Base-by-base conservation (phyloP, 2,329 filamentous ascomycete genomes). In the Colletotrichum sp. region DNA sequence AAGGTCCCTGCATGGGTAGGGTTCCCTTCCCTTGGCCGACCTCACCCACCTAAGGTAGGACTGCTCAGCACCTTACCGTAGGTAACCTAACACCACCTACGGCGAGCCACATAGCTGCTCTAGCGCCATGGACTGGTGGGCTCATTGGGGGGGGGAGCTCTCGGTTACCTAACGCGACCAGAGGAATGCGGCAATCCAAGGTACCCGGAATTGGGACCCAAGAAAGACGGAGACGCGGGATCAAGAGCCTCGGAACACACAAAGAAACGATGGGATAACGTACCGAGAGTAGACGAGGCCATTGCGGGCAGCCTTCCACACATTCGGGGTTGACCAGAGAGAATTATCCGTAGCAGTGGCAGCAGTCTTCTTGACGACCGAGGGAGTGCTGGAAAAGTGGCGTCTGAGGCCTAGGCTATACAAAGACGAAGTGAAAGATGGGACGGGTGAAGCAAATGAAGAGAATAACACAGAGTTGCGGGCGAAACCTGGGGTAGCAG, bases 1-100 rank as follows among this genome's bases (percentile, higher is more conserved):
- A 74, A 69, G 72, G 72, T 69, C 72, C 72, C 72, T 74, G 70
- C 72, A 72, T 74, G 72, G 69, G 68, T 74, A 57, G 72, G 63
- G 72, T 66, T 66, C 65, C 33, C 58, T 62, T 31, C 29, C 57
- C 57, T 59, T 51, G 58, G 16, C 47, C 43, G 43, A 47, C 43
- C 43, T 51, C 43, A 33, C 33, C 34, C n/a, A 12, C 24, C 24
- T 27, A 27, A 5, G 24, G 24, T 27, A 27, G 24, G 24, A 27
- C 24, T 34, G 47, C 38, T 55, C 16, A 47, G 66, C 34, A 67
- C 58, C 33, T 34, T 61, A 36, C 18, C 31, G 58, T 61, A 61
- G 18, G 29, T 18, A 61, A 33, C 58, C 31, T 62, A 38, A 51
- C n/a, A 51, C 43, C n/a, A 13, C 43, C 43, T 51, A 51, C 43